A percentile compares a stretch with the other conserved stretches of the same genome.
Evolutionary conservation across 139 green algal species (phyloP).

Genomic region (Tetraselmis chui): DNA sequence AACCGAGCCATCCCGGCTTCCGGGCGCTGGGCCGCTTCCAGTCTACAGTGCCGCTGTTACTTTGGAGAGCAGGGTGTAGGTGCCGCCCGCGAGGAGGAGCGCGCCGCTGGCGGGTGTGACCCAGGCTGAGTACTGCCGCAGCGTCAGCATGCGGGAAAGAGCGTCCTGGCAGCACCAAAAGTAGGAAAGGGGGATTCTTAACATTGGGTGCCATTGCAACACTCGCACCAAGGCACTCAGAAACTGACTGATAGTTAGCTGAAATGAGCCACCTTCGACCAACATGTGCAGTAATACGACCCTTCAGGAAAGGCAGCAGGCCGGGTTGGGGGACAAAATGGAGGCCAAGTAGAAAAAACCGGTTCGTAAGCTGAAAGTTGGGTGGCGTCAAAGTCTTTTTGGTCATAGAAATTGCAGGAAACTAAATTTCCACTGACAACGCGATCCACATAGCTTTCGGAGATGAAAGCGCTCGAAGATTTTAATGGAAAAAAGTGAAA

Average conservation of each 20-base stretch:
- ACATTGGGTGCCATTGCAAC: no score
- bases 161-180: constrained; percentile 36
- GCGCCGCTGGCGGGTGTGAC: constrained; percentile 80
- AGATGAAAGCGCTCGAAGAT: no score
- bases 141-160: constrained; percentile 60
- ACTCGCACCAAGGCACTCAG: no score
- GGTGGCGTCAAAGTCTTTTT: background rate
- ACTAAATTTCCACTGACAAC: no score
- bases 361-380: constrained; percentile 4
- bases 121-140: constrained; percentile 75
- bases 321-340: background rate
- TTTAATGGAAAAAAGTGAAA: no score
- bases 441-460: no score
- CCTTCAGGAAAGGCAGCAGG: background rate
- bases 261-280: background rate
- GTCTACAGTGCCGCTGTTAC: constrained; percentile 11
- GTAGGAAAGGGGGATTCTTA: background rate
- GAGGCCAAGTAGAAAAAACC: constrained; percentile 9
- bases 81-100: constrained; percentile 76
- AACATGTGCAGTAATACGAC: background rate
- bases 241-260: no score
- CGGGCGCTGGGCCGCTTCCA: background rate
- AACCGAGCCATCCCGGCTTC: no score
- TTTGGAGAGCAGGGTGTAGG: constrained; percentile 71
- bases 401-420: no score